A percentile compares a stretch with the other conserved stretches of the same genome.
Evolutionary conservation across 352 stramenopile species (phyloP).

Genomic region (Saprolegnia parasitica): DNA sequence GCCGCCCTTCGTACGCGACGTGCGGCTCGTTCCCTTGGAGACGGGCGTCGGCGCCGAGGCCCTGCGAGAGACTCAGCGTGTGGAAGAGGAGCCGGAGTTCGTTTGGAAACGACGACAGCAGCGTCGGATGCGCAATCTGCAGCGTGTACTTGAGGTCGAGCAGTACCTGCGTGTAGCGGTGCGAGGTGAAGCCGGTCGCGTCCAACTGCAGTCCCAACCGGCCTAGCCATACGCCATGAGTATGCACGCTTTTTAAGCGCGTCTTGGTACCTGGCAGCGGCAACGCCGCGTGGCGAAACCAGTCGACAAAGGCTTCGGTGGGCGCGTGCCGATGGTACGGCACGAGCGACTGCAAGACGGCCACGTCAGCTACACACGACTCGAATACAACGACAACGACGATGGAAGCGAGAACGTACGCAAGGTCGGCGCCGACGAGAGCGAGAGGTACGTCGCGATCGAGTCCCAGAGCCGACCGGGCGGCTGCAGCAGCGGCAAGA

Average conservation of each 20-base stretch:
- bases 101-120: not conserved
- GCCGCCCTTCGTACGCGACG: constrained; percentile 19
- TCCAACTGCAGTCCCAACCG: constrained; percentile 53
- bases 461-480: constrained; percentile 5
- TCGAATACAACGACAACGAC: no score
- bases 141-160: constrained; percentile 97
- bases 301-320: not conserved
- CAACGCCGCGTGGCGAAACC: not conserved
- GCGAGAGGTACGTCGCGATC: not conserved
- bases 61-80: constrained; percentile 1
- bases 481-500: not conserved
- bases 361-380: not conserved
- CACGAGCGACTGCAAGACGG: not conserved
- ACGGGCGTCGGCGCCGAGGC: constrained; percentile 1
- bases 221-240: not conserved
- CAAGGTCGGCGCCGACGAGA: not conserved
- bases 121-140: constrained; percentile 80
- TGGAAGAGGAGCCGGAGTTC: constrained; percentile 3
- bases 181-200: constrained; percentile 89
- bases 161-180: constrained; percentile 94
- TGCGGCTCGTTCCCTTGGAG: constrained; percentile 6
- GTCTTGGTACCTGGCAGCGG: constrained; percentile 5
- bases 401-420: not conserved
- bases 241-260: not conserved
- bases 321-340: not conserved